Evolutionary conservation across 2,329 filamentous ascomycete species (phyloP), one percentile per base, ranked within the genome.

Genomic region (Curvularia eragrostidis): DNA sequence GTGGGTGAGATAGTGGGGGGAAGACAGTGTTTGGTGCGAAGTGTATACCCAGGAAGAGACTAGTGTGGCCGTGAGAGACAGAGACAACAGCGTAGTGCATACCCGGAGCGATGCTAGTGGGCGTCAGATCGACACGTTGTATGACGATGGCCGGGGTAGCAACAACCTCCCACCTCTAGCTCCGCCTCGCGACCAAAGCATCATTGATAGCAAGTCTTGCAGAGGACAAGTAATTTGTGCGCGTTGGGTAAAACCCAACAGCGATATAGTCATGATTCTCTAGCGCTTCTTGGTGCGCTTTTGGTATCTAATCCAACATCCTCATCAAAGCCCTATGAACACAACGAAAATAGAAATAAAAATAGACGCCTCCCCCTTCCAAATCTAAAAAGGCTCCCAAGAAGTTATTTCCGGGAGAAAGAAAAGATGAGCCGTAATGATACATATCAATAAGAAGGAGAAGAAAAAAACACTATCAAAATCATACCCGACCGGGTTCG

Each of bases 401-500:
- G 24, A 30, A 19, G 4, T 19, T 19, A 30, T 48, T 18, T 34
- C 23, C 19, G 19, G 41, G 52, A 50, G 38, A 64, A 58, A 36
- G 38, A 51, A 34, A 52, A 34, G 13, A 52, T 43, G 53, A 58
- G 44, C 32, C 57, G 39, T 59, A 50, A 52, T 59, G 53, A 56
- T 59, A 59, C 44, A 63, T 36, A 55, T 34, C 62, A 60, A 58
- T 63, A 60, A 64, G 62, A 24, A 42, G 6, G 10, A 32, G n/a
- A n/a, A n/a, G n/a, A 32, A 9, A 32, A 42, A 42, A 15, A 21
- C 39, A 42, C 19, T 42, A 42, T 63, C 65, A 65, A 53, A 56
- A 53, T 41, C 58, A 44, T 62, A 36, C 54, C 58, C 34, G 58
- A 23, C 61, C 54, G 62, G 63, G 62, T 55, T 62, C 58, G 48